Percentiles rank a stretch among this genome's conserved stretches.
Evolutionary conservation across 352 stramenopile genomes (phyloP).

Genomic region (Phytophthora quininea): DNA sequence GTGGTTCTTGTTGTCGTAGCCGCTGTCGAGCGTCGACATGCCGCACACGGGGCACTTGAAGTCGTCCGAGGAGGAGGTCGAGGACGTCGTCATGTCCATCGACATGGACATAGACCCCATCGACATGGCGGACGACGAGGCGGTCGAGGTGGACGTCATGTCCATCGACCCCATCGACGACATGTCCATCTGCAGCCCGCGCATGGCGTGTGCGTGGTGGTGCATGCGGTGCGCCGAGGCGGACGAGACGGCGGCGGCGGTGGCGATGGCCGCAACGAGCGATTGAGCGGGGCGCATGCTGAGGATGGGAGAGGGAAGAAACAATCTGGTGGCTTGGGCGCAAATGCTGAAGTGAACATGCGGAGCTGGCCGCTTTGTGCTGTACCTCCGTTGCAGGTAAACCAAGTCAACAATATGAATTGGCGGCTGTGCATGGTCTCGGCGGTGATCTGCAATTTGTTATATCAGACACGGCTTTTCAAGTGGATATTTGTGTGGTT

Average conservation of each 20-base stretch:
- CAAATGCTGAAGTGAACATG: conserved; percentile 30
- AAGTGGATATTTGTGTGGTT: too few species aligned
- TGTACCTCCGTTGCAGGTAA: conserved; percentile 11
- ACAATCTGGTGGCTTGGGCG: conserved; percentile 11
- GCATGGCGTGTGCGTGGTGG: conserved; percentile 26
- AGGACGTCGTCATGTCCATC: conserved; percentile 20
- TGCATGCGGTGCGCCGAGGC: conserved; percentile 27
- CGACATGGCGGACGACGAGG: conserved; percentile 8
- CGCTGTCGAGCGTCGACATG: conserved; percentile 62
- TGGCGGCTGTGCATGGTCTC: not conserved
- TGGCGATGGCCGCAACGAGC: conserved; percentile 16
- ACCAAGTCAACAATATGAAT: conserved; percentile 4
- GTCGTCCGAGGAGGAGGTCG: conserved; percentile 15
- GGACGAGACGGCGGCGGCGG: conserved; percentile 11
- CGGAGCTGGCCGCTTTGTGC: conserved; percentile 10
- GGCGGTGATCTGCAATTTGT: not conserved
- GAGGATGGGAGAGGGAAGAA: not conserved
- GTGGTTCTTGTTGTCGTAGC: conserved; percentile 70
- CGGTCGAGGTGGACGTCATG: conserved; percentile 17
- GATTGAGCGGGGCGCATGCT: conserved; percentile 20
- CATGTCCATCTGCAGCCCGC: conserved; percentile 38
- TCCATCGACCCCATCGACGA: conserved; percentile 23
- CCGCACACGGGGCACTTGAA: conserved; percentile 76
- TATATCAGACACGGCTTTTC: not conserved
- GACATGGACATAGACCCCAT: conserved; percentile 14